phyloP scores from a whole-genome alignment of 768 basidiomycete genomes.

The Xerocomellus dryophilus region DNA sequence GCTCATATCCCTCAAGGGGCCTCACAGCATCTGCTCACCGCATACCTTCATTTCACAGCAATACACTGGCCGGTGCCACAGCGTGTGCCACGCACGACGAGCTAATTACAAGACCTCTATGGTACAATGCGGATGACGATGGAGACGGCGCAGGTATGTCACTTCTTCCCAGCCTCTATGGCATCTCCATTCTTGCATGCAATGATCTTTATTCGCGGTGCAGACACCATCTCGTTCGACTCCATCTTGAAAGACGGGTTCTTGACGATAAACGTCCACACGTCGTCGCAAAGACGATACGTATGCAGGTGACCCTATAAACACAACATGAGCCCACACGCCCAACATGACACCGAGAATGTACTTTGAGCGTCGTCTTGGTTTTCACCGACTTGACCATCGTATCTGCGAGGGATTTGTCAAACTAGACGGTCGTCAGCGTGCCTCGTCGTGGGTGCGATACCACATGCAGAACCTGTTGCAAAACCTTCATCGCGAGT shows the following conservation, averaged over 20 bases:
- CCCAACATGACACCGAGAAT: slow-evolving; percentile 9
- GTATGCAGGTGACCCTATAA: slow-evolving; percentile 83
- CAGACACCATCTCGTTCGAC: slow-evolving; percentile 69
- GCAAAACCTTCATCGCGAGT: slow-evolving; percentile 96
- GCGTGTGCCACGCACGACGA: neutral
- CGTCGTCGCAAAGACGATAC: slow-evolving; percentile 91
- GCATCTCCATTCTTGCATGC: slow-evolving; percentile 96
- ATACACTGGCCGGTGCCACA: neutral
- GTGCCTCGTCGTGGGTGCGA: neutral
- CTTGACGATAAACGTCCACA: slow-evolving; percentile 98
- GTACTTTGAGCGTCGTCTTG: slow-evolving; percentile 89
- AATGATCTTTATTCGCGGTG: slow-evolving; percentile 91
- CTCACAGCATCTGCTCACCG: slow-evolving; percentile 4
- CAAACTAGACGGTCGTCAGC: slow-evolving; percentile 61
- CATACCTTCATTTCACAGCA: slow-evolving; percentile 9
- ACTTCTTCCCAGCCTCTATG: slow-evolving; percentile 80
- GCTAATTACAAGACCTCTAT: slow-evolving; percentile 29
- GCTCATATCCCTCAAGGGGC: neutral
- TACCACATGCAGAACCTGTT: slow-evolving; percentile 65
- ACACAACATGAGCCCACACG: neutral
- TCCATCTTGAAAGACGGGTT: slow-evolving; percentile 96
- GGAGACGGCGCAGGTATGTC: slow-evolving; percentile 12
- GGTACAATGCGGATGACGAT: slow-evolving; percentile 14
- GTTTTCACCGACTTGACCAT: slow-evolving; percentile 92
- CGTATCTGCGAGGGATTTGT: slow-evolving; percentile 90